Percentiles rank a stretch among this genome's conserved stretches.
Conservation (phyloP, 2,329 filamentous ascomycete genomes). For the Sclerotinia sclerotiorum region DNA sequence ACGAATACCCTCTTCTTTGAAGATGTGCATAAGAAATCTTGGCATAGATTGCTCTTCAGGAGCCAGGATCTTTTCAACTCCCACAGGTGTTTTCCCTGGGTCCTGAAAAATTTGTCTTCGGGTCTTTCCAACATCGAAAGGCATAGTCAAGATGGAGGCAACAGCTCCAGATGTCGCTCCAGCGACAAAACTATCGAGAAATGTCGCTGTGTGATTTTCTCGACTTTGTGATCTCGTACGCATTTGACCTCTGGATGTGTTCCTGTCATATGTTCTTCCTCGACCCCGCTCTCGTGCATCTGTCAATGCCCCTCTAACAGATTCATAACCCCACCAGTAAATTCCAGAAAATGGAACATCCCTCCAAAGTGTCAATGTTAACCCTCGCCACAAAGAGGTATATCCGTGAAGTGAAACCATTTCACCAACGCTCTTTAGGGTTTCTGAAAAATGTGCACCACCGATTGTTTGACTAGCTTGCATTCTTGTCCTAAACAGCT, state of each 20-base stretch:
- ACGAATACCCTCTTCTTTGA: constrained; percentile 73
- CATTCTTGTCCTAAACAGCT: constrained; percentile 90
- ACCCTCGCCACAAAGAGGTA: constrained; percentile 80
- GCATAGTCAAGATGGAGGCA: constrained; percentile 85
- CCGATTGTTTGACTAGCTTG: constrained; percentile 66
- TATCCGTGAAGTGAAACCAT: constrained; percentile 81
- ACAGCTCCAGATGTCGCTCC: constrained; percentile 81
- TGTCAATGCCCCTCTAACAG: constrained; percentile 68
- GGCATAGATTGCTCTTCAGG: constrained; percentile 80
- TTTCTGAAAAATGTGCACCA: constrained; percentile 74
- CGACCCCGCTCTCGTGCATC: constrained; percentile 60
- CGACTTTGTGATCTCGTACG: constrained; percentile 59
- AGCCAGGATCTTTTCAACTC: constrained; percentile 43
- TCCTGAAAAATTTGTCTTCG: constrained; percentile 82
- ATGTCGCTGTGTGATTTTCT: constrained; percentile 73
- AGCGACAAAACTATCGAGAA: constrained; percentile 85
- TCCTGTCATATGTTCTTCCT: constrained; percentile 45
- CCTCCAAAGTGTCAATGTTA: constrained; percentile 90
- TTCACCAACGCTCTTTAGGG: constrained; percentile 69
- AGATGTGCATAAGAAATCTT: constrained; percentile 86
- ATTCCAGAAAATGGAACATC: constrained; percentile 96
- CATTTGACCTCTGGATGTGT: constrained; percentile 45
- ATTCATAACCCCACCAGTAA: constrained; percentile 98
- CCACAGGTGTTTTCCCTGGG: constrained; percentile 39
- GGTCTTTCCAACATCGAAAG: constrained; percentile 97